phyloP scores from a whole-genome alignment of 2,329 filamentous ascomycete genomes.

The Hymenoscyphus salicellus region DNA sequence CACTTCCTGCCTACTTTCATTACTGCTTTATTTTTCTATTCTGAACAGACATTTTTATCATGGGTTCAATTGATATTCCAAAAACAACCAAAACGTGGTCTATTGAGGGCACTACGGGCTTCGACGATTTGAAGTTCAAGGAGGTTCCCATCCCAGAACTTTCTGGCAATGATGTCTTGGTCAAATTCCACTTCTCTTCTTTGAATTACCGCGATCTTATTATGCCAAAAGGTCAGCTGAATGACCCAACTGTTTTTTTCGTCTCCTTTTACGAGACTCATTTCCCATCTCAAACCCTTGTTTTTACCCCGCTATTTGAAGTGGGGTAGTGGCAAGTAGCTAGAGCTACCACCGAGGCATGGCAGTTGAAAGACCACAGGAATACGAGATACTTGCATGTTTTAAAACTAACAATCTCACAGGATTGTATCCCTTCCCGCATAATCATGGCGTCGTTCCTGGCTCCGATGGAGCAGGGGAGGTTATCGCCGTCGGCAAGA shows the following conservation, averaged over 20 bases:
- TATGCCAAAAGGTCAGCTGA: conserved; percentile 34
- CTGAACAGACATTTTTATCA: conserved; percentile 10
- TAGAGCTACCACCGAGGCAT: not conserved
- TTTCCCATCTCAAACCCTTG: not conserved
- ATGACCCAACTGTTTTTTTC: not conserved
- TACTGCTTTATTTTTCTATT: conserved; percentile 19
- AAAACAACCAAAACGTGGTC: conserved; percentile 44
- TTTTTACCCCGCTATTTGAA: not conserved
- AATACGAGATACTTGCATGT: not conserved
- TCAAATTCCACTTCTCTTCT: conserved; percentile 45
- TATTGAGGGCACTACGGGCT: conserved; percentile 47
- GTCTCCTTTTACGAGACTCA: not conserved
- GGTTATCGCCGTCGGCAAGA: conserved; percentile 50
- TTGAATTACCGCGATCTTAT: conserved; percentile 42
- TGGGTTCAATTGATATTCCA: conserved; percentile 26
- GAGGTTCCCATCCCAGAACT: conserved; percentile 39
- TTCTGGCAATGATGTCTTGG: conserved; percentile 53
- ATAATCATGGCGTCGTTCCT: conserved; percentile 31
- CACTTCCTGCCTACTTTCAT: not conserved
- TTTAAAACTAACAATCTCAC: not conserved
- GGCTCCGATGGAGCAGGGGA: conserved; percentile 45
- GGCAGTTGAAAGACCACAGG: not conserved
- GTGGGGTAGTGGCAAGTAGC: not conserved
- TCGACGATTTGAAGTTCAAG: conserved; percentile 47
- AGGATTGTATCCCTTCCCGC: conserved; percentile 33